Conservation (phyloP, 1,139 yeast genomes). For the Ashbya aceris region DNA sequence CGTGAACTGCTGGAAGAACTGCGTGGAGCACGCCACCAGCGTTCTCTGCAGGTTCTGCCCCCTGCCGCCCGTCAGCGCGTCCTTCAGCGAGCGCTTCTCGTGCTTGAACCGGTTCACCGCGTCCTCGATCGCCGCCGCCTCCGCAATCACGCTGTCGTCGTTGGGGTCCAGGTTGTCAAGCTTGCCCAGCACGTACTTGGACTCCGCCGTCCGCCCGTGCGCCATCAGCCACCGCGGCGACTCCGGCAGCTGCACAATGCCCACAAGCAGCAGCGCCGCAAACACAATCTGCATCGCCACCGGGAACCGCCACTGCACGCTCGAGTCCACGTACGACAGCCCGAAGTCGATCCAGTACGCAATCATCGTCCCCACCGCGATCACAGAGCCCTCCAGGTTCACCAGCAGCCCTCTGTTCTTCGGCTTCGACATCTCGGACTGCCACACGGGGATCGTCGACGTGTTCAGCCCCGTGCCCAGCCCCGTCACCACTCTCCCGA, state of each 20-base stretch:
- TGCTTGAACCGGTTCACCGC: slow-evolving; percentile 29
- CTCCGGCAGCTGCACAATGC: slow-evolving; percentile 43
- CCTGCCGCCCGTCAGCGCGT: slow-evolving; percentile 49
- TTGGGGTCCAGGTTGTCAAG: slow-evolving; percentile 26
- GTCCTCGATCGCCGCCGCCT: slow-evolving; percentile 32
- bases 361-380: slow-evolving; percentile 61
- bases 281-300: slow-evolving; percentile 39
- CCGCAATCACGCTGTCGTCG: slow-evolving; percentile 41
- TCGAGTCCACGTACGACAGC: slow-evolving; percentile 42
- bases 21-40: slow-evolving; percentile 53
- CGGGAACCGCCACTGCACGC: slow-evolving; percentile 44
- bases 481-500: slow-evolving; percentile 74
- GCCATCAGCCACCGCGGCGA: slow-evolving; percentile 69
- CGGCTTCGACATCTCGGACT: slow-evolving; percentile 67
- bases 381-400: slow-evolving; percentile 59
- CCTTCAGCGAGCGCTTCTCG: slow-evolving; percentile 29
- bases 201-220: slow-evolving; percentile 43
- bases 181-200: slow-evolving; percentile 29
- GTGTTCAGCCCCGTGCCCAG: slow-evolving; percentile 72
- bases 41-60: slow-evolving; percentile 33
- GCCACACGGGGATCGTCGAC: slow-evolving; percentile 75
- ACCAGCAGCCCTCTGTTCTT: slow-evolving; percentile 66
- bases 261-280: slow-evolving; percentile 31
- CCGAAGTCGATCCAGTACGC: slow-evolving; percentile 80
- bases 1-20: slow-evolving; percentile 44